These are phyloP conservation scores for Alternaria sp. DNA, from an alignment of 2,329 filamentous ascomycete species.

Conservation along the genomic window DNA sequence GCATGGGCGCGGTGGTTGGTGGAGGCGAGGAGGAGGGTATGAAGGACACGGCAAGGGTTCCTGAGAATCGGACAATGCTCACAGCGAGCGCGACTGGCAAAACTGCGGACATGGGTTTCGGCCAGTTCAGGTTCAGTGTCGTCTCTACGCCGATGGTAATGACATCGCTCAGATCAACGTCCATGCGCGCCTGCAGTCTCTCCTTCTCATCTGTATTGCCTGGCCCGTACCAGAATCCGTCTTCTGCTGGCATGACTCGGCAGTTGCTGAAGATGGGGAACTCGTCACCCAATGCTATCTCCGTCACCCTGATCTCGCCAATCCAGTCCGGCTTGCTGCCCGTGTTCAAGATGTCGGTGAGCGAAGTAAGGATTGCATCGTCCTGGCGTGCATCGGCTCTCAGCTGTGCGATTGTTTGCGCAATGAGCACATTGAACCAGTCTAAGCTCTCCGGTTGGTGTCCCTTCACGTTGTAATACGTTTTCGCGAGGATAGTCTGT, in stretches of 20 bases:
- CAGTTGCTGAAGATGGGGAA: conserved; percentile 99
- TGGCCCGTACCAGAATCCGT: conserved; percentile 61
- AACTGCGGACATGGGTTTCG: conserved; percentile 85
- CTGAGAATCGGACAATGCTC: conserved; percentile 91
- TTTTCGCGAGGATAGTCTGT: conserved; percentile 93
- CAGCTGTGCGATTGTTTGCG: conserved; percentile 95
- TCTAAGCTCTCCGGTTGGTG: conserved; percentile 97
- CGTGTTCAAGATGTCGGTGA: conserved; percentile 89
- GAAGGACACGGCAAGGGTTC: conserved; percentile 91
- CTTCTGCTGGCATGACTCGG: conserved; percentile 88
- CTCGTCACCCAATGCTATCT: conserved; percentile 92
- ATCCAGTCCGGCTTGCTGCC: conserved; percentile 85
- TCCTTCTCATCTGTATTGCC: conserved; percentile 66
- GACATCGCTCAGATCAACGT: conserved; percentile 95
- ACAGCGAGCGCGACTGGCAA: conserved; percentile 91
- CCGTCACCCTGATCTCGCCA: conserved; percentile 91
- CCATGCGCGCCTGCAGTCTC: conserved; percentile 90
- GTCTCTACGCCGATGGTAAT: conserved; percentile 95
- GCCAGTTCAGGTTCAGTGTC: conserved; percentile 92
- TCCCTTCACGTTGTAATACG: conserved; percentile 94
- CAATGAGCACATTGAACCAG: conserved; percentile 98
- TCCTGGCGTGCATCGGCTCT: conserved; percentile 90
- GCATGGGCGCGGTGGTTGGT: conserved; percentile 34
- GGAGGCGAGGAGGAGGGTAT: conserved; percentile 67
- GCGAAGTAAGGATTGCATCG: conserved; percentile 83